phyloP scores from a whole-genome alignment of 1,284 basidiomycete genomes.

The Afroboletus lepidellus region DNA sequence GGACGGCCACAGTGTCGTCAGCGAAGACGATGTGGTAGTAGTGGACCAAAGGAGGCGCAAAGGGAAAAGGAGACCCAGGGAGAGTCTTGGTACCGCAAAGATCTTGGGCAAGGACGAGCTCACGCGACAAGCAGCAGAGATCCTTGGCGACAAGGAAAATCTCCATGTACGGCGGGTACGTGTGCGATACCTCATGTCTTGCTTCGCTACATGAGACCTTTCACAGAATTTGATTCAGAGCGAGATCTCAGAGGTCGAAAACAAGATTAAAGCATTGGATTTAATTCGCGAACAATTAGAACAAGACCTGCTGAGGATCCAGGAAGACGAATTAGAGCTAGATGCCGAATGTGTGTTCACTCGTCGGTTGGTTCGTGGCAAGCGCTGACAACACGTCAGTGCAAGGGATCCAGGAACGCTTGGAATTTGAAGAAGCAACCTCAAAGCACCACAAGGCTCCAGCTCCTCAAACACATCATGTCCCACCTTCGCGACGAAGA shows the following conservation, averaged over 20 bases:
- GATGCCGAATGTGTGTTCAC: constrained; percentile 81
- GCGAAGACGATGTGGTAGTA: constrained; percentile 66
- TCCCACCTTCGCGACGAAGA: constrained; percentile 67
- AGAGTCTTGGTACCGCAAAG: constrained; percentile 68
- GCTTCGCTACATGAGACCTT: constrained; percentile 12
- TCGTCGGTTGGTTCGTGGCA: constrained; percentile 1
- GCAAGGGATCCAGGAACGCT: constrained; percentile 82
- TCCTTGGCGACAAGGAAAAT: constrained; percentile 86
- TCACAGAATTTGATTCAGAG: constrained; percentile 74
- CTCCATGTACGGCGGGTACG: constrained; percentile 80
- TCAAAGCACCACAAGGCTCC: constrained; percentile 36
- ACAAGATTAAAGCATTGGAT: constrained; percentile 87
- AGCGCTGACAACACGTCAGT: constrained; percentile 45
- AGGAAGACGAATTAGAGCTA: constrained; percentile 94
- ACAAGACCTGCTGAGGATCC: constrained; percentile 79
- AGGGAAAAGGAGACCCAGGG: constrained; percentile 58
- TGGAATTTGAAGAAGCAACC: constrained; percentile 62
- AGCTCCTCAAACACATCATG: constrained; percentile 42
- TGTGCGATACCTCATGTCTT: constrained; percentile 20
- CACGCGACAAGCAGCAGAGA: constrained; percentile 78
- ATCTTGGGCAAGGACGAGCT: constrained; percentile 82
- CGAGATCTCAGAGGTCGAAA: constrained; percentile 85
- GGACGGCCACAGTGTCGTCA: constrained; percentile 58
- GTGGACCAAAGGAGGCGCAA: constrained; percentile 50
- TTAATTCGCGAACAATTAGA: constrained; percentile 80